These are phyloP conservation scores for Clathrospora elynae DNA, from an alignment of 2,329 filamentous ascomycete species.

Conservation along the genomic window DNA sequence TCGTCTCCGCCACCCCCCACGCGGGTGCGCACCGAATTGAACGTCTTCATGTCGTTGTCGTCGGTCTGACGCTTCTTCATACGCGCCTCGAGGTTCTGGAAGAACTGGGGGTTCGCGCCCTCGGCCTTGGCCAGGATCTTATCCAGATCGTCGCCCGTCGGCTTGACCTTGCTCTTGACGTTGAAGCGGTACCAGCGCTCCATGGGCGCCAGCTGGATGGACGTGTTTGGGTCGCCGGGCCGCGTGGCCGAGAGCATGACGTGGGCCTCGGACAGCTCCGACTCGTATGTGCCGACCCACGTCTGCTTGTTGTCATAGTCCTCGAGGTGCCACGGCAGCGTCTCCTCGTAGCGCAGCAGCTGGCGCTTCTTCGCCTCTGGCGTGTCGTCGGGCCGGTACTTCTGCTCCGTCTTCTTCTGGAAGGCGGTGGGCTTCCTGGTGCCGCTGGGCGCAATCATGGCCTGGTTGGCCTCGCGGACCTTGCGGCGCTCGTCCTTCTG, in stretches of 20 bases:
- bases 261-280: conserved; percentile 78
- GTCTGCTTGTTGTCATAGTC: conserved; percentile 95
- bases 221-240: conserved; percentile 57
- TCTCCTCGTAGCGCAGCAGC: conserved; percentile 83
- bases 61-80: conserved; percentile 59
- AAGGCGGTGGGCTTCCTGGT: conserved; percentile 68
- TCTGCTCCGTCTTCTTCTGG: conserved; percentile 83
- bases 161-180: conserved; percentile 74
- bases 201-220: conserved; percentile 83
- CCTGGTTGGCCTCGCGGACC: conserved; percentile 82
- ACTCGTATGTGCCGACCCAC: conserved; percentile 91
- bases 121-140: conserved; percentile 78
- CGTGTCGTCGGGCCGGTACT: conserved; percentile 79
- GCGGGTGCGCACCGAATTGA: conserved; percentile 35
- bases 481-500: conserved; percentile 78
- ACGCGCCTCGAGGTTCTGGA: conserved; percentile 50
- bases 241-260: conserved; percentile 74
- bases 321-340: conserved; percentile 93
- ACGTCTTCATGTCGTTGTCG: conserved; percentile 20
- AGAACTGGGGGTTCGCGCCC: conserved; percentile 78
- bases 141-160: conserved; percentile 85
- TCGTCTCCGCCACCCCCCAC: conserved; percentile 45
- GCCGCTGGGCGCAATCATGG: conserved; percentile 86
- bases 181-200: conserved; percentile 96
- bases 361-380: conserved; percentile 71